A percentile compares a stretch with the other conserved stretches of the same genome.
These are phyloP conservation scores for Penicillium rolfsii DNA, from an alignment of 2,329 filamentous ascomycete species.

Conservation along the genomic window DNA sequence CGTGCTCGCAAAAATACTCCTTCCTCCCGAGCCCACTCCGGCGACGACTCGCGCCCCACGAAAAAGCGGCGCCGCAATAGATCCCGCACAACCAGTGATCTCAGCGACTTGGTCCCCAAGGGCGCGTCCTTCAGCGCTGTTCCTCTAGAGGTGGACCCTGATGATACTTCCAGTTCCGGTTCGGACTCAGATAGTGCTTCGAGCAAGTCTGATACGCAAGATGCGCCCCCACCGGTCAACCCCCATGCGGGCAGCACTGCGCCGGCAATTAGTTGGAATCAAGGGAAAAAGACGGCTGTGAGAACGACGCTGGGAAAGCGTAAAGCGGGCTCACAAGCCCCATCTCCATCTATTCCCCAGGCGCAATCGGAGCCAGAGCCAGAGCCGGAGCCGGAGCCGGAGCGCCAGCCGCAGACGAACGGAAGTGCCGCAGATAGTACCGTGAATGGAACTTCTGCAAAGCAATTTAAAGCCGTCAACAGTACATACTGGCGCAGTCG, in stretches of 20 bases:
- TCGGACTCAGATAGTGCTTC: slow-evolving; percentile 28
- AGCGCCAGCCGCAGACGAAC: slow-evolving; percentile 1
- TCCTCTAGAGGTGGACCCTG: slow-evolving; percentile 39
- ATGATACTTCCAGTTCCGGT: slow-evolving; percentile 37
- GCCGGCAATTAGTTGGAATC: slow-evolving; percentile 50
- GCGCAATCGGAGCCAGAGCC: slow-evolving; percentile 2
- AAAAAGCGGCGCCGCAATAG: slow-evolving; percentile 36
- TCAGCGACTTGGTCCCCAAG: slow-evolving; percentile 43
- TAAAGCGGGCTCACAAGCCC: slow-evolving; percentile 14
- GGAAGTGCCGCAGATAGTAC: slow-evolving; percentile 11
- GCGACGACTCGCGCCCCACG: slow-evolving; percentile 28
- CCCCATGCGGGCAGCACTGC: slow-evolving; percentile 31
- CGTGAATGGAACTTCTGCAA: slow-evolving; percentile 20
- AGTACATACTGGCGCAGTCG: slow-evolving; percentile 43
- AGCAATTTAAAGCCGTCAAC: slow-evolving; percentile 42
- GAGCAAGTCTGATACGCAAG: slow-evolving; percentile 20
- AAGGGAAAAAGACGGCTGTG: slow-evolving; percentile 46
- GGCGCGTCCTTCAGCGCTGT: slow-evolving; percentile 41
- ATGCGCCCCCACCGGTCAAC: slow-evolving; percentile 18
- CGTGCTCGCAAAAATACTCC: slow-evolving; percentile 33
- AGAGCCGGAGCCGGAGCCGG: not conserved
- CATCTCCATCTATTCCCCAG: not conserved
- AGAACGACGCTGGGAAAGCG: slow-evolving; percentile 47
- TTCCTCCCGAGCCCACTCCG: slow-evolving; percentile 31
- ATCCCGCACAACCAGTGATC: slow-evolving; percentile 28